Base-by-base conservation (phyloP, 1,284 basidiomycete species). In the Sanguinoderma infundibulare region DNA sequence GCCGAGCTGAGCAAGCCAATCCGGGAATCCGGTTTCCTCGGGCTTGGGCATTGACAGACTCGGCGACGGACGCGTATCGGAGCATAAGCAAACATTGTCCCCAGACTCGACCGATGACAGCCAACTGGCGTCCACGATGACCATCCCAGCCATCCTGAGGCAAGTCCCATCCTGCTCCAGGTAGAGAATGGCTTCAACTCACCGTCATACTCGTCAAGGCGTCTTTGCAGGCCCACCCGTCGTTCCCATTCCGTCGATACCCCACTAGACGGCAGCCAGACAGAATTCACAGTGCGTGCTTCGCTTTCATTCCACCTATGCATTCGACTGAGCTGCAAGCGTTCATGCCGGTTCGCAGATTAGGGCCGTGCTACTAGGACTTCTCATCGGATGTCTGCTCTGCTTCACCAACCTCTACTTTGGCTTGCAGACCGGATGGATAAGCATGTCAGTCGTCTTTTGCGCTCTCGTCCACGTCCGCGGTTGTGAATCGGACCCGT, bases 351-450 rank as follows among this genome's bases (percentile, higher is more conserved):
- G 26, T 30, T 40, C 15, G 2, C 28, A 81, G 79, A 64, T 81
- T 36, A 74, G 81, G 17, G 84, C 87, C 10, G 80, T 87, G 10
- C 47, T 79, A 10, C 78, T 85, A 9, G 90, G 90, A 0, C 78
- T 91, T 26, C 68, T 83, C 28, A 90, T 92, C 44, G 90, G 90
- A n/a, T 86, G 86, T 65, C 75, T 92, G 20, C 77, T 93, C 58
- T 90, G 89, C 69, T 90, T 91, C 72, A 91, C 89, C 60, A 92
- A 92, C 69, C 78, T 90, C 34, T 91, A 90, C 70, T 90, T 92
- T 64, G 91, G 90, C 14, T 78, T 92, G 20, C 90, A 92, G 73
- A 90, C 90, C 0, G 90, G 90, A 66, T 91, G 88, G 87, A 89
- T 91, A 55, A 85, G 84, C 76, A 89, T 89, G 86, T 86, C 65